Percentiles rank a stretch among this genome's conserved stretches.
Evolutionary conservation across 2,329 filamentous ascomycete species (phyloP).

Genomic region (Aspergillus novoparasiticus): DNA sequence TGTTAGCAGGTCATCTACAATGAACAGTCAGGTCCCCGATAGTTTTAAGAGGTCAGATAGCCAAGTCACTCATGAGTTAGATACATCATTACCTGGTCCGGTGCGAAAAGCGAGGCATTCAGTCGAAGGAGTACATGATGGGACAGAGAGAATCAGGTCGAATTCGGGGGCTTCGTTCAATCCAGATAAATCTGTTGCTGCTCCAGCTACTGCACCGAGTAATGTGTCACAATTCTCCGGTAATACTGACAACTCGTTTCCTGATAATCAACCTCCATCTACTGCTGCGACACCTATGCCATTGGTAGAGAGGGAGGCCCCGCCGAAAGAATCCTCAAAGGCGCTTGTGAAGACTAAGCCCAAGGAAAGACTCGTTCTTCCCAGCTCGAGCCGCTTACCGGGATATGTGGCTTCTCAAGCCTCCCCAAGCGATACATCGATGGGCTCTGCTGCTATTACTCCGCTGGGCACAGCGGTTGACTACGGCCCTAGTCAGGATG

Average conservation of each 20-base stretch:
- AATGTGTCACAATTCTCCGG: constrained; percentile 32
- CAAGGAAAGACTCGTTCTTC: constrained; percentile 39
- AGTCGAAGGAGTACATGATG: constrained; percentile 28
- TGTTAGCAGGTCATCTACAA: constrained; percentile 22
- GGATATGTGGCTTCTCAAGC: constrained; percentile 45
- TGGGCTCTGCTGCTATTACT: constrained; percentile 45
- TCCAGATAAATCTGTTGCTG: constrained; percentile 28
- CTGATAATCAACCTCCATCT: constrained; percentile 33
- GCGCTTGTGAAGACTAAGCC: constrained; percentile 25
- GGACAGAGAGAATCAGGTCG: constrained; percentile 31
- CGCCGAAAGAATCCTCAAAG: constrained; percentile 31
- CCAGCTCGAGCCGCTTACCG: constrained; percentile 50
- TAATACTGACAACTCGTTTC: constrained; percentile 27
- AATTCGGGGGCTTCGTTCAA: constrained; percentile 35
- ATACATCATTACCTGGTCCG: constrained; percentile 25
- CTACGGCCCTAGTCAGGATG: constrained; percentile 19
- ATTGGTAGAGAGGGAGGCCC: constrained; percentile 32
- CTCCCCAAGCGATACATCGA: constrained; percentile 45
- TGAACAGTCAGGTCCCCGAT: constrained; percentile 25
- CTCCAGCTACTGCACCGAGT: constrained; percentile 30
- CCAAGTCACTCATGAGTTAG: constrained; percentile 31
- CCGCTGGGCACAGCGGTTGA: constrained; percentile 35
- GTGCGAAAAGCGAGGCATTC: constrained; percentile 28
- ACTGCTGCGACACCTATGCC: constrained; percentile 32
- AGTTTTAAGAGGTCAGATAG: constrained; percentile 31